Base-by-base conservation (phyloP, 2,329 filamentous ascomycete genomes). In the Colletotrichum simmondsii region DNA sequence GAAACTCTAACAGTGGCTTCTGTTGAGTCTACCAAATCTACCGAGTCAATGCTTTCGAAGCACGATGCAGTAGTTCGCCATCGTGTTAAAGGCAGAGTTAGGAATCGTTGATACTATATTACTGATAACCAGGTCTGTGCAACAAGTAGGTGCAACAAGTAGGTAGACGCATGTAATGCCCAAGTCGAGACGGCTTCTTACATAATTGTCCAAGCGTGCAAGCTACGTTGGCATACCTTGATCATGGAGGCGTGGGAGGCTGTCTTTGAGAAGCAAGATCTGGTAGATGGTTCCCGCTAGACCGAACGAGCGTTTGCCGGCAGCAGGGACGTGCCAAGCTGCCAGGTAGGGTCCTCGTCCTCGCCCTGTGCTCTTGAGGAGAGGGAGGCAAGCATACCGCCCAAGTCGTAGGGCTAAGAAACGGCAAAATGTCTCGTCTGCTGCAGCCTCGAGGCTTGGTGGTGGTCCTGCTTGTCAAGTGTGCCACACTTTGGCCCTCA, bases 381-480 rank as follows among this genome's bases (percentile, higher is more conserved):
- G 37, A 56, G 37, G 59, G 54, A 30, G 42, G 12, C 64, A 42
- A n/a, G 28, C 46, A 30, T 28, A 19, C n/a, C 26, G 52, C 26
- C 59, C 32, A 22, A 19, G 37, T 28, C 26, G 58, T 63, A 64
- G 58, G 68, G 68, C 64, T 63, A 71, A 71, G 65, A 64, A 69
- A 56, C 59, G 42, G 37, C 35, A 42, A 22, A 16, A 32, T 22
- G 69, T 72, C 59, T 68, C 69, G 65, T n/a, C 69, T 64, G 54
- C 69, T 72, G 69, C 65, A 72, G 69, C 59, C 69, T 69, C 24
- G 42, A 72, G 59, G 58, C 53, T 69, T 72, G 59, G 12, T 22
- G 56, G 19, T 24, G 35, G 28, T 35, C 58, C n/a, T 42, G 16
- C 26, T 30, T 16, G 22, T 16, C 14, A 32, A 37, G 37, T 59